Evolutionary conservation across 768 basidiomycete species (phyloP).

Genomic region (Phaeolepiota aurea): DNA sequence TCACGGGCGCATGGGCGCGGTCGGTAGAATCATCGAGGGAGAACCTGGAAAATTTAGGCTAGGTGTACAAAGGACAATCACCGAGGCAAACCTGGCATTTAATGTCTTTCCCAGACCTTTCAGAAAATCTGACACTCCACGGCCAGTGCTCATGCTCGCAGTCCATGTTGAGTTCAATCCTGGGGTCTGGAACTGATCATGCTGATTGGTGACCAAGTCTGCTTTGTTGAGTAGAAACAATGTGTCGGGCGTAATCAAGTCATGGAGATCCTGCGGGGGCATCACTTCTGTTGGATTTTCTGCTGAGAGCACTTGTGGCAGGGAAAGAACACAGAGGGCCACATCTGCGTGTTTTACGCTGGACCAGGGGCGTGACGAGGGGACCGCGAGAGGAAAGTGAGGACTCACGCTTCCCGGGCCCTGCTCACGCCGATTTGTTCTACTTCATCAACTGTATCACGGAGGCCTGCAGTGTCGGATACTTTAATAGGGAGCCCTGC

Average conservation of each 20-base stretch:
- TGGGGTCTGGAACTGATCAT: slow-evolving; percentile 3
- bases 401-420: slow-evolving; percentile 56
- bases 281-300: not conserved
- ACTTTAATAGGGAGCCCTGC: slow-evolving; percentile 76
- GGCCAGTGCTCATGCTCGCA: slow-evolving; percentile 51
- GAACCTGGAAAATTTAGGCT: slow-evolving; percentile 14
- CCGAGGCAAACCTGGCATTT: slow-evolving; percentile 38
- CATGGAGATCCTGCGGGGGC: slow-evolving; percentile 34
- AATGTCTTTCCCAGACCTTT: slow-evolving; percentile 46
- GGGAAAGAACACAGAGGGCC: slow-evolving; percentile 74
- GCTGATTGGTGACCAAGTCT: slow-evolving; percentile 34
- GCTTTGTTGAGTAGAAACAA: slow-evolving; percentile 74
- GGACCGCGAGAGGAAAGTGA: slow-evolving; percentile 1
- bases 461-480: slow-evolving; percentile 81
- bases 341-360: slow-evolving; percentile 66
- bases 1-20: slow-evolving; percentile 44
- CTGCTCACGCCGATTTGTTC: slow-evolving; percentile 78
- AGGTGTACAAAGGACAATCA: not conserved
- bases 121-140: slow-evolving; percentile 53
- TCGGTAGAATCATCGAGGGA: slow-evolving; percentile 14
- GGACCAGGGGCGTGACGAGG: not conserved
- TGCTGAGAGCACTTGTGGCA: slow-evolving; percentile 33
- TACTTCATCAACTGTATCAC: slow-evolving; percentile 59
- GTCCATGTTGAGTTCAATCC: slow-evolving; percentile 37
- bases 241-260: slow-evolving; percentile 48